Conservation (phyloP, 2,329 filamentous ascomycete species). For the Colletotrichum lupini region DNA sequence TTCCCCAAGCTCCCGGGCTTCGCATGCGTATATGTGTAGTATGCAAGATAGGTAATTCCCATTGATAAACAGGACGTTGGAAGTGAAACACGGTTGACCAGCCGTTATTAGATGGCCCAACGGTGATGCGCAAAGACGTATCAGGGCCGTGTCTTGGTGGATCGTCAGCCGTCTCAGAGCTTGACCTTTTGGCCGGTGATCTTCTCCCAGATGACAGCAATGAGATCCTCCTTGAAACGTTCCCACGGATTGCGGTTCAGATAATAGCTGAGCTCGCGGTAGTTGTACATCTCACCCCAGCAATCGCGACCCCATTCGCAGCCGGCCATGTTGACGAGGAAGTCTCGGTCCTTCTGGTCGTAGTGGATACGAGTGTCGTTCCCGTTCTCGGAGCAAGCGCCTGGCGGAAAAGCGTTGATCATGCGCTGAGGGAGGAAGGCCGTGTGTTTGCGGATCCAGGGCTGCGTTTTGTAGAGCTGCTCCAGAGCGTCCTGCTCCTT, state of each 20-base stretch:
- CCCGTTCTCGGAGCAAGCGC: conserved; percentile 84
- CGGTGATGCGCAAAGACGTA: conserved; percentile 19
- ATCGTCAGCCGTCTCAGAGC: conserved; percentile 48
- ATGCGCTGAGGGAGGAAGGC: conserved; percentile 91
- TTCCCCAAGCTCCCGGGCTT: conserved; percentile 9
- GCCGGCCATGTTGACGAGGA: conserved; percentile 97
- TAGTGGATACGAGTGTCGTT: conserved; percentile 88
- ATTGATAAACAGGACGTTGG: conserved; percentile 26
- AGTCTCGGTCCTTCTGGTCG: conserved; percentile 84
- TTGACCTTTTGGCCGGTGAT: conserved; percentile 71
- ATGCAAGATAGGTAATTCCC: conserved; percentile 25
- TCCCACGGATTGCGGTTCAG: conserved; percentile 89
- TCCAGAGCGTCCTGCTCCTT: conserved; percentile 98
- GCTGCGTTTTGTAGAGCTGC: conserved; percentile 89
- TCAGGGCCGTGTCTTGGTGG: conserved; percentile 9
- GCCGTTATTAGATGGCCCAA: conserved; percentile 30
- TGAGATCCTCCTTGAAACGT: conserved; percentile 74
- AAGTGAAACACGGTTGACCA: conserved; percentile 35
- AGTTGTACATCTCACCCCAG: conserved; percentile 98
- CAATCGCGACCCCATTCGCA: conserved; percentile 98
- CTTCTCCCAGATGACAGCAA: conserved; percentile 72
- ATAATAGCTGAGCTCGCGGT: conserved; percentile 89
- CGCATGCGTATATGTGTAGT: conserved; percentile 29
- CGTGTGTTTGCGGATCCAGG: conserved; percentile 90
- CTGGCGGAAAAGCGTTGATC: conserved; percentile 93